Base-by-base conservation (phyloP, 176 grass and related monocot species). In the Avena atlantica region DNA sequence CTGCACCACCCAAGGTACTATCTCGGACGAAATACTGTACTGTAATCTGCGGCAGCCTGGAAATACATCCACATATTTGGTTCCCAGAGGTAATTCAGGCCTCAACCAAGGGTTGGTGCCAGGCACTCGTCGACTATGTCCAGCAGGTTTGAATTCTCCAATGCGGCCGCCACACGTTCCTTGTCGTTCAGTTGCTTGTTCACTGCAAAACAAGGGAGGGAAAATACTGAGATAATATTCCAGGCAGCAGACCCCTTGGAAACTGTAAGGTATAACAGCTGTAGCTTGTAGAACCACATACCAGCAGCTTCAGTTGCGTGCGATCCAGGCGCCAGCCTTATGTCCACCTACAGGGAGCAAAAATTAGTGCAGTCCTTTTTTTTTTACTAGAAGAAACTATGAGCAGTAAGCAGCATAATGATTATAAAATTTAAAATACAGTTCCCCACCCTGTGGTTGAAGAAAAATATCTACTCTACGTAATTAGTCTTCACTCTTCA, bases 121-220 rank as follows among this genome's bases (percentile, higher is more conserved):
- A 99, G 47, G 31, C 94, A 99, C 20, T 96, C 90, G 23, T 96
- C 90, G 0, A 99, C 92, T 31, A 94, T 91, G 85, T 92, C 97
- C 87, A 94, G 36, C 25, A 99, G 83, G 84, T 88, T 90, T 49
- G 87, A 81, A 56, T 94, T 99, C 77, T 99, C 97, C 76, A 99
- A 62, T 45, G 97, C 97, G 45, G 97, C 97, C 0, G 97, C 94
- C 0, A 99, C 97, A 23, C 97, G 97, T 74, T 99, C 97, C 50
- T 99, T 99, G 87, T 99, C 97, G 0, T 91, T 99, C 83, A 99
- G 81, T 81, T 99, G 97, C 81, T 99, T 99, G 87, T 99, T 99
- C 73, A 99, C 97, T 99, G 78, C 24, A 78, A 60, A 94, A 78
- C 0, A 90, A 84, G 67, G 17, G 4, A 21, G 12, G 5, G 56